phyloP scores from a whole-genome alignment of 1,284 basidiomycete species.

The Moesziomyces aphidis region DNA sequence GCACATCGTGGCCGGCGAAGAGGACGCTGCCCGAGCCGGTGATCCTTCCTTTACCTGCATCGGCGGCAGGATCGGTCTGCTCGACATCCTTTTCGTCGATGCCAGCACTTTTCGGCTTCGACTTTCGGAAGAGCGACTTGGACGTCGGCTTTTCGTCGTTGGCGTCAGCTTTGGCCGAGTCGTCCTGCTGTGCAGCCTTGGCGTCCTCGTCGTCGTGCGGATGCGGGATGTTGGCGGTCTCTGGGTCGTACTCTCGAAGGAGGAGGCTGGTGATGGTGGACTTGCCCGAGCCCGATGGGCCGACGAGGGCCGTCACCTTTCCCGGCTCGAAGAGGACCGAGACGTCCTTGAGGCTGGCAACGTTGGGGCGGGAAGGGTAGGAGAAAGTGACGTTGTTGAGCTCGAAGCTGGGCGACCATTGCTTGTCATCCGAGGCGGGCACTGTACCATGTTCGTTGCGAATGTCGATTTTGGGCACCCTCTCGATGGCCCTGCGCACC shows the following conservation, averaged over 20 bases:
- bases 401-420: slow-evolving; percentile 52
- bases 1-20: slow-evolving; percentile 66
- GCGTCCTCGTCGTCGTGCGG: slow-evolving; percentile 34
- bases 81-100: slow-evolving; percentile 18
- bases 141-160: slow-evolving; percentile 1
- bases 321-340: slow-evolving; percentile 52
- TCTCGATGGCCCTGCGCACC: slow-evolving; percentile 60
- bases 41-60: slow-evolving; percentile 29
- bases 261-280: slow-evolving; percentile 70
- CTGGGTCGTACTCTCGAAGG: slow-evolving; percentile 69
- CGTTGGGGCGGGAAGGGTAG: slow-evolving; percentile 58
- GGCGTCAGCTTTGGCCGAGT: slow-evolving; percentile 3
- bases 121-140: slow-evolving; percentile 16
- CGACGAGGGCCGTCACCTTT: slow-evolving; percentile 68
- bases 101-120: slow-evolving; percentile 7
- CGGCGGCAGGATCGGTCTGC: slow-evolving; percentile 18
- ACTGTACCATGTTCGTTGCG: slow-evolving; percentile 46
- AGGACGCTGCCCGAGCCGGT: slow-evolving; percentile 56
- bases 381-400: slow-evolving; percentile 62
- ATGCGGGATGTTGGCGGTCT: slow-evolving; percentile 55
- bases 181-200: slow-evolving; percentile 10
- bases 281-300: slow-evolving; percentile 65
- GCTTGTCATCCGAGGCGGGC: slow-evolving; percentile 12
- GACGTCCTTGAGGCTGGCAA: slow-evolving; percentile 56
- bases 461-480: slow-evolving; percentile 62